Percentiles rank a stretch among this genome's conserved stretches.
Conservation (phyloP, 2,329 filamentous ascomycete genomes). For the Diaporthe ilicicola region DNA sequence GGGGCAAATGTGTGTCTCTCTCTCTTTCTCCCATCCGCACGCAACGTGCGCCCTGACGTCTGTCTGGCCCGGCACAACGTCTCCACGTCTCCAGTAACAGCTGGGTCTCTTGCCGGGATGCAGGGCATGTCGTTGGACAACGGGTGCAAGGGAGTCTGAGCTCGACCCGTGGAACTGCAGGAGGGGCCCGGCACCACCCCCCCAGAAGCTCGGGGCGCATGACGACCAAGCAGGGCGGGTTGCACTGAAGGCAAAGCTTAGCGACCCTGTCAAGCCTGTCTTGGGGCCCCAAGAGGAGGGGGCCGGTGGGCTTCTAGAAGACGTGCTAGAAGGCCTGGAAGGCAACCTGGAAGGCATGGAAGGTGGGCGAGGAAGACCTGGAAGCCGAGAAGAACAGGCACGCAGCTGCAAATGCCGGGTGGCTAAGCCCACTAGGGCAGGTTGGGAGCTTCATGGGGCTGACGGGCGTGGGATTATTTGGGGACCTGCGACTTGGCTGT, state of each 20-base stretch:
- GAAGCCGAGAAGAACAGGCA: slow-evolving; percentile 17
- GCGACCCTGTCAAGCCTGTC: slow-evolving; percentile 10
- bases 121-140: slow-evolving; percentile 11
- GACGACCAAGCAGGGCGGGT: slow-evolving; percentile 21
- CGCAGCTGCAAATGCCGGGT: slow-evolving; percentile 26
- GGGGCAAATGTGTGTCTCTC: not conserved
- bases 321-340: slow-evolving; percentile 22
- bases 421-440: slow-evolving; percentile 32
- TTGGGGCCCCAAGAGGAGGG: not conserved
- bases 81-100: slow-evolving; percentile 1
- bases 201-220: slow-evolving; percentile 30
- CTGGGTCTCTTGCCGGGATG: not conserved
- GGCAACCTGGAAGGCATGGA: slow-evolving; percentile 17
- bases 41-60: slow-evolving; percentile 1
- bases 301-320: slow-evolving; percentile 32
- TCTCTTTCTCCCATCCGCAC: not conserved
- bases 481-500: not conserved
- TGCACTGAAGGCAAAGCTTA: slow-evolving; percentile 24
- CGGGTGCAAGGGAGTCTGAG: not conserved
- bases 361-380: slow-evolving; percentile 2
- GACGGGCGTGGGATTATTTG: not conserved
- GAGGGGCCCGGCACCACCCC: not conserved
- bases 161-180: slow-evolving; percentile 8
- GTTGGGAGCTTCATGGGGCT: slow-evolving; percentile 20
- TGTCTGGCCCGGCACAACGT: not conserved